Percentiles rank a stretch among this genome's conserved stretches.
Conservation (phyloP, 2,329 filamentous ascomycete species). For the Eutypella sp. region DNA sequence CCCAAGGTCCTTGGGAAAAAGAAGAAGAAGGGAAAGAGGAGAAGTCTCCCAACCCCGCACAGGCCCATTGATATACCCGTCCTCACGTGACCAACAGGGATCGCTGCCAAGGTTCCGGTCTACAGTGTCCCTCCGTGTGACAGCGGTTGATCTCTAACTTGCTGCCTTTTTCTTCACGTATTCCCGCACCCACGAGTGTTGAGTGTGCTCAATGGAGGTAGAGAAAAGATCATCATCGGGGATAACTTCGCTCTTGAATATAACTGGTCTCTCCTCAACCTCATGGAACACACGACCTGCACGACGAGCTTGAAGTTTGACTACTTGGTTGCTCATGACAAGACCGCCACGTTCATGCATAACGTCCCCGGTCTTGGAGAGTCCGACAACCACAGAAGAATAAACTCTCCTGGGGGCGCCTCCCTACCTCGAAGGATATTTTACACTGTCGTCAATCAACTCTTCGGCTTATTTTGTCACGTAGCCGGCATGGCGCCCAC, state of each 20-base stretch:
- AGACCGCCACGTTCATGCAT: slow-evolving; percentile 25
- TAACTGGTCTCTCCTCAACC: slow-evolving; percentile 12
- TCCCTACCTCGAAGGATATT: slow-evolving; percentile 4
- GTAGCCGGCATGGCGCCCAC: slow-evolving; percentile 16
- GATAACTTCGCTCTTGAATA: slow-evolving; percentile 24
- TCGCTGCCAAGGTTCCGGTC: no score
- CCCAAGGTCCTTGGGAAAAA: no score
- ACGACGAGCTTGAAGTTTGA: slow-evolving; percentile 26
- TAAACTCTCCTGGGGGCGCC: neutral
- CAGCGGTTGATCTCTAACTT: slow-evolving; percentile 28
- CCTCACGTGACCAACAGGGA: no score
- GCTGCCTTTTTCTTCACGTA: slow-evolving; percentile 23
- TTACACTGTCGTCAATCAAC: slow-evolving; percentile 5
- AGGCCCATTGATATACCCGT: no score
- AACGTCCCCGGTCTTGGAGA: slow-evolving; percentile 24
- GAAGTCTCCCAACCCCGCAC: no score
- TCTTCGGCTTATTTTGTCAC: slow-evolving; percentile 10
- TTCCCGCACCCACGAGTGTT: slow-evolving; percentile 25
- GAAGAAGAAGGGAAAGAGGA: no score
- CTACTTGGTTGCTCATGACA: slow-evolving; percentile 16
- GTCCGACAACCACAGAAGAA: slow-evolving; percentile 14
- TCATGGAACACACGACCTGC: slow-evolving; percentile 23
- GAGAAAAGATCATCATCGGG: slow-evolving; percentile 22
- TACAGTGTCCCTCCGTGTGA: no score
- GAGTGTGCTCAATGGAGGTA: slow-evolving; percentile 24